These are phyloP conservation scores for Hymenoscyphus fructigenus DNA, from an alignment of 2,329 filamentous ascomycete species.

Conservation along the genomic window DNA sequence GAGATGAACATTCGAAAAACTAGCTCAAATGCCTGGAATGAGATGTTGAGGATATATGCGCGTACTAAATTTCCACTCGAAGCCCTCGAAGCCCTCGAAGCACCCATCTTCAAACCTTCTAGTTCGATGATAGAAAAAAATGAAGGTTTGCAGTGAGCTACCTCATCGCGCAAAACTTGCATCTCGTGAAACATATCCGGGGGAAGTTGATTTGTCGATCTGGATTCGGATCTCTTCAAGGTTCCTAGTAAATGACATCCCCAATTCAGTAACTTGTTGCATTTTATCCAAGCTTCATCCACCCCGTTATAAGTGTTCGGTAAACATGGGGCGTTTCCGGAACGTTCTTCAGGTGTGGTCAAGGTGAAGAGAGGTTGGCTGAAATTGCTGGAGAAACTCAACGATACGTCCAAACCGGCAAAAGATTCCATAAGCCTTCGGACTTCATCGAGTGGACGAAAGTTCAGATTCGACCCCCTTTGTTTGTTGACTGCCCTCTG, in stretches of 20 bases:
- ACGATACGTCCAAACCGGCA: slow-evolving; percentile 2
- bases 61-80: not conserved
- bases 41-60: not conserved
- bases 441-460: not conserved
- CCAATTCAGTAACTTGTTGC: slow-evolving; percentile 5
- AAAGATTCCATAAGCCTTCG: not conserved
- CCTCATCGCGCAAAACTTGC: not conserved
- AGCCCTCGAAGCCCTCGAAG: not conserved
- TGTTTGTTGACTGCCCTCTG: not conserved
- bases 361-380: not conserved
- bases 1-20: not conserved
- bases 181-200: not conserved
- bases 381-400: not conserved
- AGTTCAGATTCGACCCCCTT: not conserved
- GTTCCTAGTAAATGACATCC: slow-evolving; percentile 2
- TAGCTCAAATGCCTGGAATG: not conserved
- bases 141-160: not conserved
- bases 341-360: not conserved
- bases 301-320: not conserved
- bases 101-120: not conserved
- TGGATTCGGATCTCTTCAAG: not conserved
- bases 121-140: not conserved
- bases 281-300: not conserved
- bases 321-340: not conserved
- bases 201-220: not conserved